A percentile compares a stretch with the other conserved stretches of the same genome.
These are phyloP conservation scores for Ophiostoma montium DNA, from an alignment of 2,329 filamentous ascomycete genomes.

Conservation along the genomic window DNA sequence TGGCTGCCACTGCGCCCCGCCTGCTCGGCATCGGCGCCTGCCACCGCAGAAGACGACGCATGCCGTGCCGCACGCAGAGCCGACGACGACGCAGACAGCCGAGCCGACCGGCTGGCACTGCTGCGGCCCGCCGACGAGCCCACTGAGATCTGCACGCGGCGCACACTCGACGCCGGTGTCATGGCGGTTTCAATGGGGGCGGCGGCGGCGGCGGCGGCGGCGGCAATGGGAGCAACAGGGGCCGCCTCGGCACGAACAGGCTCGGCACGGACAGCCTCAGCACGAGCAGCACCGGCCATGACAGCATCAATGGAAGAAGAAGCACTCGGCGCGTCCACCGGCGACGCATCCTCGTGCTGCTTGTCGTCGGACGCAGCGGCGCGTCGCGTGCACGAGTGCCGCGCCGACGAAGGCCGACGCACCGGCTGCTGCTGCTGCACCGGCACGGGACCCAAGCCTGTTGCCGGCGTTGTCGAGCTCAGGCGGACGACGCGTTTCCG, in stretches of 20 bases:
- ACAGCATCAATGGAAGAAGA: slow-evolving; percentile 6
- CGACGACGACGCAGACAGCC: slow-evolving; percentile 24
- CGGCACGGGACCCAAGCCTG: slow-evolving; percentile 11
- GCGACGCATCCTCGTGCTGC: neutral
- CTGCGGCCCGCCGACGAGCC: slow-evolving; percentile 33
- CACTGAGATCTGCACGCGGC: slow-evolving; percentile 40
- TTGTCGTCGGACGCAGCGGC: slow-evolving; percentile 16
- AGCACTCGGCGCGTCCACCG: neutral
- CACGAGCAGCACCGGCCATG: neutral
- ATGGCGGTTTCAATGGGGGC: slow-evolving; percentile 16
- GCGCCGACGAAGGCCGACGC: slow-evolving; percentile 30
- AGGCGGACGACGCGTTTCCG: slow-evolving; percentile 44
- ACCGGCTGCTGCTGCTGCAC: slow-evolving; percentile 25
- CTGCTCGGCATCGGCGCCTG: slow-evolving; percentile 35
- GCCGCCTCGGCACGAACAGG: neutral
- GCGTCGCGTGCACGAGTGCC: slow-evolving; percentile 13
- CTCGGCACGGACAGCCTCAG: neutral
- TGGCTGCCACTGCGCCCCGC: too few relatives aligned
- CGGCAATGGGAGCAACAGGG: neutral
- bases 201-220: slow-evolving; percentile 2
- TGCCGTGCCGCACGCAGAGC: slow-evolving; percentile 18
- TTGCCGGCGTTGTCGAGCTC: slow-evolving; percentile 26
- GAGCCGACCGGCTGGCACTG: slow-evolving; percentile 12
- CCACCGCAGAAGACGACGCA: slow-evolving; percentile 13
- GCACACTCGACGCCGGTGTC: slow-evolving; percentile 36